A percentile compares a stretch with the other conserved stretches of the same genome.
These are phyloP conservation scores for Cyberlindnera xylosilytica DNA, from an alignment of 805 yeast genomes.

Conservation along the genomic window DNA sequence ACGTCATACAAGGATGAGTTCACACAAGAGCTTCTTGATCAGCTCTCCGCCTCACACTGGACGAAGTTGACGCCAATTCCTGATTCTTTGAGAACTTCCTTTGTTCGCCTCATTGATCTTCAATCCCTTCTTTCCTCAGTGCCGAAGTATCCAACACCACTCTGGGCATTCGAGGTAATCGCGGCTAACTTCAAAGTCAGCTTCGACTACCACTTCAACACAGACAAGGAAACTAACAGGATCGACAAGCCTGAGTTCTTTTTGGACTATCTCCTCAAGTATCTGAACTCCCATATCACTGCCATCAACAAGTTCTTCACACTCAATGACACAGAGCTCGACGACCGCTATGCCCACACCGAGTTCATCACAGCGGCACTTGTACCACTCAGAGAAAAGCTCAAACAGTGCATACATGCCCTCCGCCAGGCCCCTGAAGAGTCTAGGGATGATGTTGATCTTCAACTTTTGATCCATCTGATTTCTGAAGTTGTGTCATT, in stretches of 20 bases:
- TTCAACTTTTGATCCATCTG: slow-evolving; percentile 29
- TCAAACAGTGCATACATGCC: slow-evolving; percentile 28
- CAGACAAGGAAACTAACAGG: slow-evolving; percentile 40
- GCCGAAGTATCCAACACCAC: slow-evolving; percentile 34
- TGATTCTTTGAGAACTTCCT: not conserved
- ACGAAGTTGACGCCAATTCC: slow-evolving; percentile 8
- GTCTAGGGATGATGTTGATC: slow-evolving; percentile 9
- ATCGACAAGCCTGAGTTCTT: slow-evolving; percentile 52
- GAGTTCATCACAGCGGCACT: slow-evolving; percentile 35
- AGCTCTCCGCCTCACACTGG: slow-evolving; percentile 19
- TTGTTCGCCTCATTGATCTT: slow-evolving; percentile 15
- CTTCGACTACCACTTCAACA: slow-evolving; percentile 54
- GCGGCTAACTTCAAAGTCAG: slow-evolving; percentile 44
- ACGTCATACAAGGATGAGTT: slow-evolving; percentile 13
- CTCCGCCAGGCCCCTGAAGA: slow-evolving; percentile 27
- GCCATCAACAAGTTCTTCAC: slow-evolving; percentile 40
- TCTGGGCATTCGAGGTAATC: slow-evolving; percentile 50
- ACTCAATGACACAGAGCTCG: slow-evolving; percentile 28
- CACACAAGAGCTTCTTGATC: slow-evolving; percentile 6
- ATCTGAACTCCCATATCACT: slow-evolving; percentile 38
- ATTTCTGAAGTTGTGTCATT: slow-evolving; percentile 39
- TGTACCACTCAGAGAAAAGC: slow-evolving; percentile 43
- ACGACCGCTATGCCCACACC: slow-evolving; percentile 35
- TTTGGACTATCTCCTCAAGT: slow-evolving; percentile 45
- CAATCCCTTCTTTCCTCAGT: slow-evolving; percentile 15